Conservation (phyloP, 345 rosid species). For the Camelina hispida region DNA sequence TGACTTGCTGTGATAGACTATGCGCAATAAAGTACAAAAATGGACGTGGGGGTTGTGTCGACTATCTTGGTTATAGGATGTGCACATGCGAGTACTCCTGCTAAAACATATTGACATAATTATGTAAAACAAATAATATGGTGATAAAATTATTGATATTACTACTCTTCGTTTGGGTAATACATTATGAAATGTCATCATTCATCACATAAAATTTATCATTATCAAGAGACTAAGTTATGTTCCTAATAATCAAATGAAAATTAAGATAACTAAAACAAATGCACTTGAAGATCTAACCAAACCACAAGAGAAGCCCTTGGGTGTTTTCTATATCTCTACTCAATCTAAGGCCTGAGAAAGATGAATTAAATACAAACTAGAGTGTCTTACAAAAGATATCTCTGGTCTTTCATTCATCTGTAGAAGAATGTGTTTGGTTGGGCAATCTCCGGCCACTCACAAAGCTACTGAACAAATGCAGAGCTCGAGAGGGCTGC, state of each 20-base stretch:
- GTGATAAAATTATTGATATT: background rate
- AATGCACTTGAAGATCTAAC: background rate
- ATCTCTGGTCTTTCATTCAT: background rate
- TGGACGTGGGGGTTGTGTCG: background rate
- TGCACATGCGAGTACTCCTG: background rate
- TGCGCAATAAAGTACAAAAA: background rate
- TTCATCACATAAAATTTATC: too few species aligned
- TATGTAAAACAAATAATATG: background rate
- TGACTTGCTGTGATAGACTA: background rate
- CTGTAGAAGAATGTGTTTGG: conserved; percentile 38
- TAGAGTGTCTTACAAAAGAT: background rate
- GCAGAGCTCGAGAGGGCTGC: conserved; percentile 81
- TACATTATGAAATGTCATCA: too few species aligned
- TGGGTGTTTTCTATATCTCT: background rate
- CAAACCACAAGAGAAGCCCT: background rate
- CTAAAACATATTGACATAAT: background rate
- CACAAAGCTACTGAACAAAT: conserved; percentile 71
- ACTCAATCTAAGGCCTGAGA: background rate
- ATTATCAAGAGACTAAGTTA: too few species aligned
- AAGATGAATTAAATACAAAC: background rate
- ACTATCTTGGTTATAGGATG: background rate
- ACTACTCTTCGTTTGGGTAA: too few species aligned
- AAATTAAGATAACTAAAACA: background rate
- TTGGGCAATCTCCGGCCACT: conserved; percentile 67
- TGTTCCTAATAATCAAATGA: too few species aligned